A percentile compares a stretch with the other conserved stretches of the same genome.
Evolutionary conservation across 306 rosid species (phyloP).

Genomic region (Acacia acuminata): DNA sequence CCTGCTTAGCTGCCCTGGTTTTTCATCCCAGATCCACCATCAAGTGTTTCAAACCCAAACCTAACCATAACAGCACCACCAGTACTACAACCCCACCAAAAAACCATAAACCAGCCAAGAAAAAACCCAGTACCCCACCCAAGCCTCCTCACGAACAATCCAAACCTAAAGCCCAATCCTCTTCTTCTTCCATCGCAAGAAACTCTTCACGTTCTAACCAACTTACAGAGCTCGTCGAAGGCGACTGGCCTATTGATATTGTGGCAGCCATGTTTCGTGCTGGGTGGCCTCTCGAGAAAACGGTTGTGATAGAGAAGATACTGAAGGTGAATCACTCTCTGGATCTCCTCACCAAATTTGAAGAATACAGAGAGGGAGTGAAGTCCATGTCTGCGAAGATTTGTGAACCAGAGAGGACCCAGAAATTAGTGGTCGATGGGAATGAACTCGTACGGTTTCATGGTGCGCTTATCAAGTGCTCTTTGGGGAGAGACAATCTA

Average conservation of each 20-base stretch:
- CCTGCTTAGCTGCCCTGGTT: background rate
- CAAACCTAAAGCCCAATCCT: background rate
- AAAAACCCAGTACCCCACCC: background rate
- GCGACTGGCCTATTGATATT: background rate
- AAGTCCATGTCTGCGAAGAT: background rate
- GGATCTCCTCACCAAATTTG: background rate
- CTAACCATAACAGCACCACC: background rate
- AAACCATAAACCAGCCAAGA: background rate
- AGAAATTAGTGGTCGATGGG: background rate
- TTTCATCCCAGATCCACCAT: constrained; percentile 1
- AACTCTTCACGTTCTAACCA: background rate
- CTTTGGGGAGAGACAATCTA: background rate
- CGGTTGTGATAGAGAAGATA: background rate
- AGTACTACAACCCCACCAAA: background rate
- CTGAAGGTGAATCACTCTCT: constrained; percentile 3
- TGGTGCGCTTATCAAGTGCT: background rate
- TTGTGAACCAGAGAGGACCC: background rate
- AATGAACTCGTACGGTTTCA: background rate
- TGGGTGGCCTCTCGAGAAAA: background rate
- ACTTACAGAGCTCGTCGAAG: background rate
- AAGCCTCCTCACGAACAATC: background rate
- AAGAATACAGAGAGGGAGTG: constrained; percentile 4
- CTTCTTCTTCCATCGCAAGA: background rate
- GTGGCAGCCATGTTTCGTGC: constrained; percentile 2
- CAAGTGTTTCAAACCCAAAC: constrained; percentile 10